phyloP scores from a whole-genome alignment of 225 moss, liverwort and hornwort genomes.

The Pleurozium schreberi region DNA sequence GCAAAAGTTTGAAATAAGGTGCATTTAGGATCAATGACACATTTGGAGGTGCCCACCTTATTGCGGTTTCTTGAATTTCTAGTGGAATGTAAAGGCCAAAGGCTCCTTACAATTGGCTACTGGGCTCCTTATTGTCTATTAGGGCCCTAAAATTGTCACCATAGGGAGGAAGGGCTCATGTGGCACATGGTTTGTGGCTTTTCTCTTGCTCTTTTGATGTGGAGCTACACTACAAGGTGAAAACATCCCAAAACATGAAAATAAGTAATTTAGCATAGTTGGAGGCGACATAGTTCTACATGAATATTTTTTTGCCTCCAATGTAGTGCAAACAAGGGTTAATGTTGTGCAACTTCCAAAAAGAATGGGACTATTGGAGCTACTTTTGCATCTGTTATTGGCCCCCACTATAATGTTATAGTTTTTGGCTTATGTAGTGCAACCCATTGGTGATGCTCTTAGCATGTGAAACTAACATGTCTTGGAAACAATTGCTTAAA shows the following conservation, averaged over 20 bases:
- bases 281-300: too few relatives aligned
- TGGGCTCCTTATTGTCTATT: neutral
- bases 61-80: neutral
- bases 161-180: fast-evolving
- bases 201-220: neutral
- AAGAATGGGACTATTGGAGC: neutral
- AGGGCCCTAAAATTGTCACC: neutral
- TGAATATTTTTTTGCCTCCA: too few relatives aligned
- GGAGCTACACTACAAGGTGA: neutral
- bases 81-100: fast-evolving
- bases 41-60: neutral
- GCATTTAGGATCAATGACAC: fast-evolving
- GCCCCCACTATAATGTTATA: neutral
- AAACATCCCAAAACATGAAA: neutral
- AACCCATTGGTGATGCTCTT: neutral
- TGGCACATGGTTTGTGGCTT: neutral
- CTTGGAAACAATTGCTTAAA: neutral
- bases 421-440: neutral
- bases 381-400: neutral
- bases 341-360: neutral
- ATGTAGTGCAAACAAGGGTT: neutral
- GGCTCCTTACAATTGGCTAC: neutral
- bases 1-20: too few relatives aligned
- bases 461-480: neutral
- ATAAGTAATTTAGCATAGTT: neutral